Percentiles rank a stretch among this genome's conserved stretches.
phyloP scores from a whole-genome alignment of 2,329 filamentous ascomycete genomes.

The Alternaria consortialis region DNA sequence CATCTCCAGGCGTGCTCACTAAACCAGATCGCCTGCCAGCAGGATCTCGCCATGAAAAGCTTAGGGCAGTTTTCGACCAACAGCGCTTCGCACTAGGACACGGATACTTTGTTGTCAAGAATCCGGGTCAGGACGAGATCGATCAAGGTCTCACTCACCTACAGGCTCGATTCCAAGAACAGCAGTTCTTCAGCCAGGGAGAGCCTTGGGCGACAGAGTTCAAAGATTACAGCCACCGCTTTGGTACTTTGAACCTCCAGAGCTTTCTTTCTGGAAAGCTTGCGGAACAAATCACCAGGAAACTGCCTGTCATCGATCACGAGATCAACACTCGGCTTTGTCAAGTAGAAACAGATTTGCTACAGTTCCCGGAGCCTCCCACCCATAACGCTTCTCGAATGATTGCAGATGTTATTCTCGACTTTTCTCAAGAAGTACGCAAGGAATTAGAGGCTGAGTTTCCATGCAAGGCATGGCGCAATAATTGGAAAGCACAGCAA shows the following conservation, averaged over 20 bases:
- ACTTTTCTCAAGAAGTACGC: slow-evolving; percentile 65
- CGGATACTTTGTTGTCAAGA: slow-evolving; percentile 82
- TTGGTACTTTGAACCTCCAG: slow-evolving; percentile 64
- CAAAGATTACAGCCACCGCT: slow-evolving; percentile 52
- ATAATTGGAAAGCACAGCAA: slow-evolving; percentile 57
- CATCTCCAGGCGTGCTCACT: slow-evolving; percentile 75
- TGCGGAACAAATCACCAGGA: slow-evolving; percentile 53
- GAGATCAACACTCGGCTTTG: slow-evolving; percentile 60
- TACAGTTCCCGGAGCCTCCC: slow-evolving; percentile 74
- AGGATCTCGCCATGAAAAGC: slow-evolving; percentile 61
- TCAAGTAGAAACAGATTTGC: slow-evolving; percentile 57
- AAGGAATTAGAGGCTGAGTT: slow-evolving; percentile 63
- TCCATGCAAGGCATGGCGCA: slow-evolving; percentile 53
- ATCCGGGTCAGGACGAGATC: slow-evolving; percentile 64
- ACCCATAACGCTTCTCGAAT: slow-evolving; percentile 70
- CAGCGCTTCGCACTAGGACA: slow-evolving; percentile 70
- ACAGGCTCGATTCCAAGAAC: slow-evolving; percentile 60
- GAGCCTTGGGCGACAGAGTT: slow-evolving; percentile 59
- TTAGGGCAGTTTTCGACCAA: slow-evolving; percentile 70
- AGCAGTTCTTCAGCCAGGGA: slow-evolving; percentile 57
- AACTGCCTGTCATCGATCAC: slow-evolving; percentile 54
- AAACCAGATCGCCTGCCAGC: slow-evolving; percentile 78
- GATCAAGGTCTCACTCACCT: slow-evolving; percentile 55
- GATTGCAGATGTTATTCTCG: slow-evolving; percentile 67
- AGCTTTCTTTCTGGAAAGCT: slow-evolving; percentile 59